A percentile compares a stretch with the other conserved stretches of the same genome.
phyloP scores from a whole-genome alignment of 495 filamentous ascomycete species.

The Gamarada debralockiae region DNA sequence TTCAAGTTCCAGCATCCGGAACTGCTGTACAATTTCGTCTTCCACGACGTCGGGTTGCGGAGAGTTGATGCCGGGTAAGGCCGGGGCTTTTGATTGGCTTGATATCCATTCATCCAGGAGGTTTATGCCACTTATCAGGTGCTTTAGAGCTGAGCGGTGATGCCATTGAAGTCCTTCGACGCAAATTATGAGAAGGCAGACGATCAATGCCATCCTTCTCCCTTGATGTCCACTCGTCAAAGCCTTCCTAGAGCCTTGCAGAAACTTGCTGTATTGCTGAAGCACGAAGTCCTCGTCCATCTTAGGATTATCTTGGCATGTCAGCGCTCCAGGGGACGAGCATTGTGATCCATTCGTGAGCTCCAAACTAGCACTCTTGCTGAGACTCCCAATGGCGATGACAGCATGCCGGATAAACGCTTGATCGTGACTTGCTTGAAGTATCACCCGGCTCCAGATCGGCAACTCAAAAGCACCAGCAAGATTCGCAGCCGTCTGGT shows the following conservation, averaged over 20 bases:
- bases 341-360: too few species aligned
- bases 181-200: conserved; percentile 13
- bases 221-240: not conserved
- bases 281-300: too few species aligned
- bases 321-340: not conserved
- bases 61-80: conserved; percentile 5
- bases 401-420: conserved; percentile 61
- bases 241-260: not conserved
- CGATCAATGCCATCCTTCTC: conserved; percentile 11
- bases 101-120: conserved; percentile 6
- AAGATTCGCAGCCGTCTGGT: conserved; percentile 49
- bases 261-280: conserved; percentile 11
- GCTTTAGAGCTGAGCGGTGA: conserved; percentile 1
- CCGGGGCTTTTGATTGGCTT: not conserved
- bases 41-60: conserved; percentile 12
- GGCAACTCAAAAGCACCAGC: conserved; percentile 50
- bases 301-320: not conserved
- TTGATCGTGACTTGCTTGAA: conserved; percentile 56
- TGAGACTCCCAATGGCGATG: conserved; percentile 40
- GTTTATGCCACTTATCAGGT: not conserved
- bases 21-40: conserved; percentile 12
- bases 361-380: too few species aligned
- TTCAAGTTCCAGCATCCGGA: conserved; percentile 11
- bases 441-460: conserved; percentile 52
- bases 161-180: conserved; percentile 16